A percentile compares a stretch with the other conserved stretches of the same genome.
phyloP scores from a whole-genome alignment of 1,139 yeast species.

The Pichia sp. region DNA sequence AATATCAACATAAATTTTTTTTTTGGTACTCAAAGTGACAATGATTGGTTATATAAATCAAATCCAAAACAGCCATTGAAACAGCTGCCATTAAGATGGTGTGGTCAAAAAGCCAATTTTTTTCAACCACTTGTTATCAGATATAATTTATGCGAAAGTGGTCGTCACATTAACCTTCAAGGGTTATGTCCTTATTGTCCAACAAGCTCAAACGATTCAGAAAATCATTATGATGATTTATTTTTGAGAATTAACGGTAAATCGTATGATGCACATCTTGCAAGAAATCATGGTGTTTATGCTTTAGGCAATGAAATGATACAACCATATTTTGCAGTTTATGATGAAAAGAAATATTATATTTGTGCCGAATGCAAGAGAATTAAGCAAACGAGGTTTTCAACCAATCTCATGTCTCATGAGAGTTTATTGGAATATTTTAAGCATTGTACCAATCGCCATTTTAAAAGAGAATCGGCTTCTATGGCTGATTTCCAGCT shows the following conservation, averaged over 20 bases:
- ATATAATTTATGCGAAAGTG: conserved; percentile 11
- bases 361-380: conserved; percentile 6
- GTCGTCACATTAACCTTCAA: conserved; percentile 6
- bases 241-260: conserved; percentile 25
- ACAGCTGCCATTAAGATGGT: conserved; percentile 18
- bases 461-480: neutral
- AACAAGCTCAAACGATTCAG: neutral
- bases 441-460: conserved; percentile 2
- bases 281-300: conserved; percentile 28
- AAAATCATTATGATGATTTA: neutral
- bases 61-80: conserved; percentile 5
- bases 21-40: neutral
- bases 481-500: neutral
- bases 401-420: too few species aligned
- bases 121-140: conserved; percentile 26
- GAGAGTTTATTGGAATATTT: conserved; percentile 3
- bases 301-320: conserved; percentile 26
- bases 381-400: too few species aligned
- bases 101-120: conserved; percentile 18
- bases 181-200: conserved; percentile 29
- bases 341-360: conserved; percentile 1
- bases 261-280: conserved; percentile 27
- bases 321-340: conserved; percentile 17
- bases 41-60: conserved; percentile 8
- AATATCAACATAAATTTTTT: conserved; percentile 1